phyloP scores from a whole-genome alignment of 768 basidiomycete genomes.

The Auricularia cornea region DNA sequence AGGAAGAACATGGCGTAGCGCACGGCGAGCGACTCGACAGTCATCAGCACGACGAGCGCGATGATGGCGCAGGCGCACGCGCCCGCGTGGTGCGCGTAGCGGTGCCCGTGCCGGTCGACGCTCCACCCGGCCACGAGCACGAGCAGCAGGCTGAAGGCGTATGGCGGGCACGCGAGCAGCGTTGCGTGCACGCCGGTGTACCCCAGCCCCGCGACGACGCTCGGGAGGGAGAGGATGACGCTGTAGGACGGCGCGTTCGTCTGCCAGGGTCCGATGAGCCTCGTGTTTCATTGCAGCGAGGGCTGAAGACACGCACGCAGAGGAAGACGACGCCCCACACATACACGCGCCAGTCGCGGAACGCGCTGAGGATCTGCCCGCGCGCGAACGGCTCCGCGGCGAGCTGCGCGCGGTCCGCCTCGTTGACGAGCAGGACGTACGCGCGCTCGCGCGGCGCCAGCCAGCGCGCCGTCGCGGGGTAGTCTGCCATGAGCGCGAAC shows the following conservation, averaged over 20 bases:
- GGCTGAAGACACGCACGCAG: slow-evolving; percentile 35
- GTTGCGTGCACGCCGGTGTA: slow-evolving; percentile 8
- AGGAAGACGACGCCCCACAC: slow-evolving; percentile 35
- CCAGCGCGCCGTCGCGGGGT: slow-evolving; percentile 40
- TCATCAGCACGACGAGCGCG: slow-evolving; percentile 24
- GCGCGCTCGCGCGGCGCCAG: slow-evolving; percentile 35
- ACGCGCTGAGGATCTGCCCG: slow-evolving; percentile 18
- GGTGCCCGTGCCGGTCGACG: slow-evolving; percentile 15
- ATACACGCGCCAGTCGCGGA: slow-evolving; percentile 31
- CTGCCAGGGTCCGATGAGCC: background rate
- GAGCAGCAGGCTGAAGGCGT: slow-evolving; percentile 6
- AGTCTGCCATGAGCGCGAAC: slow-evolving; percentile 36
- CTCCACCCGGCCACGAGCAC: slow-evolving; percentile 11
- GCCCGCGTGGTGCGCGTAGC: slow-evolving; percentile 18
- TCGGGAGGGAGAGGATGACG: slow-evolving; percentile 31
- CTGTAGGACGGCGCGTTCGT: slow-evolving; percentile 10
- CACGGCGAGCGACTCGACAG: slow-evolving; percentile 18
- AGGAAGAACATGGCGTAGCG: slow-evolving; percentile 28
- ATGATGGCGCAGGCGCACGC: slow-evolving; percentile 13
- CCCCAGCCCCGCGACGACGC: slow-evolving; percentile 44
- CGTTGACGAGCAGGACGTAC: slow-evolving; percentile 8
- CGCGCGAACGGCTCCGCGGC: slow-evolving; percentile 11
- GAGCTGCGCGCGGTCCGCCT: slow-evolving; percentile 13
- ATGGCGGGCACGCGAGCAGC: slow-evolving; percentile 12
- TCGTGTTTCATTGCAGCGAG: slow-evolving; percentile 25